Evolutionary conservation across 352 stramenopile genomes (phyloP), one percentile per base, ranked within the genome.

Genomic region (Phytophthora agathidicida): DNA sequence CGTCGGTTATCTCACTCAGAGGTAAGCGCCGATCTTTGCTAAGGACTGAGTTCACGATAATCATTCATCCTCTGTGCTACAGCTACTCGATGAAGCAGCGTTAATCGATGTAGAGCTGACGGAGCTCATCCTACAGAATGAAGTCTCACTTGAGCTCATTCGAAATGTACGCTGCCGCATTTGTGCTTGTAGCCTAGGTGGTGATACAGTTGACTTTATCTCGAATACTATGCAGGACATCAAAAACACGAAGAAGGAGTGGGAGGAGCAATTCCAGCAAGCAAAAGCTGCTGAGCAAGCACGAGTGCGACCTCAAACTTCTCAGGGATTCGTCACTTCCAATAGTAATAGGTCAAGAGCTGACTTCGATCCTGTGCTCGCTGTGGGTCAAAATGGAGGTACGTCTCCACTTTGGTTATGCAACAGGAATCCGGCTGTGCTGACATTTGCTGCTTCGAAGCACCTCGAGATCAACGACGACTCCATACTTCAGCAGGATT

Each of bases 101-200:
- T 44, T 68, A 23, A 76, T 94, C 35, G 83, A 93, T 37, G 66
- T 92, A 20, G 83, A 94, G 62, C 63, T 94, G 19, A 94, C 85
- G 0, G 83, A 91, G 60, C 65, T 94, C 24, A 94, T 93, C 28
- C 55, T 94, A 43, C 81, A 94, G 49, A 94, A 94, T 65, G 85
- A 94, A 67, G 77, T 93, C 10, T 86, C 83, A 16, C 78, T 94
- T 20, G 73, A 94, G 53, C 59, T 94, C 39, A 94, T 93, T 60
- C 77, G 77, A 48, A 90, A 94, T 43, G 77, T 88, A 60, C 46
- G 72, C 32, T 16, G 35, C 24, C 31, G n/a, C 10, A 11, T 14
- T 13, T n/a, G 22, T 14, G 8, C 5, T 27, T 17, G 23, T 49
- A 19, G 20, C 33, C 31, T 46, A 16, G 19, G 24, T 28, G 28